Evolutionary conservation across 2,329 filamentous ascomycete species (phyloP).

Genomic region (Akanthomyces muscarius): DNA sequence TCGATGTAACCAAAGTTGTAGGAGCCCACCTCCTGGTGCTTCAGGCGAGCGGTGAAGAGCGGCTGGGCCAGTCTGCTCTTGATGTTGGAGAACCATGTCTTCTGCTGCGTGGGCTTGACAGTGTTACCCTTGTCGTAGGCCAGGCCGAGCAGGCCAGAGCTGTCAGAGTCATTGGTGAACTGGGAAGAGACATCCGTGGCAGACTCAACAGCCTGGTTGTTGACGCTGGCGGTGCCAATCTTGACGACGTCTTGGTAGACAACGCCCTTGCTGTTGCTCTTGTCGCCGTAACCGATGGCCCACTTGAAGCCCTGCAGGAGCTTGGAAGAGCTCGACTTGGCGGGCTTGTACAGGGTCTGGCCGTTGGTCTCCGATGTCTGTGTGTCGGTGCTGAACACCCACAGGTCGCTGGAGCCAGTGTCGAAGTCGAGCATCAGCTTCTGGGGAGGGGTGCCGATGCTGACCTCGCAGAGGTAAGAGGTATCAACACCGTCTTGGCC

Average conservation of each 20-base stretch:
- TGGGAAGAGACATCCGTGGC: slow-evolving; percentile 38
- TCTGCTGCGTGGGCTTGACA: slow-evolving; percentile 36
- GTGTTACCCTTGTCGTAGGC: slow-evolving; percentile 42
- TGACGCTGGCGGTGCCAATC: slow-evolving; percentile 39
- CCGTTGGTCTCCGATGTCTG: slow-evolving; percentile 32
- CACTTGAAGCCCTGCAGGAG: slow-evolving; percentile 36
- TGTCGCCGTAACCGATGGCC: slow-evolving; percentile 43
- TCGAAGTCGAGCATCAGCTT: slow-evolving; percentile 39
- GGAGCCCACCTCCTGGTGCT: slow-evolving; percentile 51
- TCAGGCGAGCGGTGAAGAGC: slow-evolving; percentile 67
- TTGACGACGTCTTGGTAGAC: slow-evolving; percentile 42
- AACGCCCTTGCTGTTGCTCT: slow-evolving; percentile 38
- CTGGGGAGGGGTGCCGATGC: slow-evolving; percentile 37
- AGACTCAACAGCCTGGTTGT: slow-evolving; percentile 40
- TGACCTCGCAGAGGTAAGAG: slow-evolving; percentile 22
- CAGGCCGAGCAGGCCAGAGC: slow-evolving; percentile 41
- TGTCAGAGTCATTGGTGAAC: slow-evolving; percentile 41
- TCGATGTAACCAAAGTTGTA: slow-evolving; percentile 76
- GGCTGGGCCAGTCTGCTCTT: slow-evolving; percentile 19
- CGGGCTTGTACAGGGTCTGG: slow-evolving; percentile 39
- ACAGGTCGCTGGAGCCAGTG: slow-evolving; percentile 42
- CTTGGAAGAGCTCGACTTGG: slow-evolving; percentile 35
- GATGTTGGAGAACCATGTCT: slow-evolving; percentile 40
- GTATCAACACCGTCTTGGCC: slow-evolving; percentile 10
- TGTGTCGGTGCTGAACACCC: slow-evolving; percentile 45